Evolutionary conservation across 2,329 filamentous ascomycete genomes (phyloP), one percentile per base, ranked within the genome.

Genomic region (Ophiostoma sp.): DNA sequence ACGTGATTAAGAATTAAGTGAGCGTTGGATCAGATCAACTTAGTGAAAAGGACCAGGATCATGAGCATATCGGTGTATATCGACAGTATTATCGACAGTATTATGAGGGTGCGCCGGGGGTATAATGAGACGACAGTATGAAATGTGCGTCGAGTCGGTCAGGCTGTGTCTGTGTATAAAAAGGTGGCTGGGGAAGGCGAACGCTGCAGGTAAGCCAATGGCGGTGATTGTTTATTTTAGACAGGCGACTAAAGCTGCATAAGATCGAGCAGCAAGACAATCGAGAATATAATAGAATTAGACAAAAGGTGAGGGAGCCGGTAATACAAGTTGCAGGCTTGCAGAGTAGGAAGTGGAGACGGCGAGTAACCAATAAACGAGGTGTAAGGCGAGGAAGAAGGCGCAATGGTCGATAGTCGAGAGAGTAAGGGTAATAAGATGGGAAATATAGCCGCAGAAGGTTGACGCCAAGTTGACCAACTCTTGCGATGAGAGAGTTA

Each of bases 1-100:
- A n/a, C n/a, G 62, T 65, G 17, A 65, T 54, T 62, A 33, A 64
- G 20, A n/a, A 52, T 68, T 68, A 33, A 57, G 44, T 20, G 23
- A 44, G 31, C 35, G 23, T 1, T 41, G 67, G 67, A 41, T 68
- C 65, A 33, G 64, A 54, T 69, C 20, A 23, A 52, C 70, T 71
- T 69, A 71, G 66, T 68, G 64, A 71, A 69, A 67, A 71, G 70
- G 36, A 69, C 69, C 67, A n/a, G 33, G 62, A 41, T n/a, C 62
- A 67, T 44, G 33, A 54, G 60, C 67, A 71, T 67, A 60, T 20
- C 36, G 62, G 64, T 31, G 39, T 52, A 39, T 36, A 17, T 6
- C 17, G 17, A 39, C 6, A 48, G 44, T 48, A 48, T 48, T 48
- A 48, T n/a, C 5, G 15, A 6, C 15, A 57, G 23, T 57, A 57